Percentiles rank a stretch among this genome's conserved stretches.
Evolutionary conservation across 2,329 filamentous ascomycete species (phyloP).

Genomic region (Lecanicillium sp.): DNA sequence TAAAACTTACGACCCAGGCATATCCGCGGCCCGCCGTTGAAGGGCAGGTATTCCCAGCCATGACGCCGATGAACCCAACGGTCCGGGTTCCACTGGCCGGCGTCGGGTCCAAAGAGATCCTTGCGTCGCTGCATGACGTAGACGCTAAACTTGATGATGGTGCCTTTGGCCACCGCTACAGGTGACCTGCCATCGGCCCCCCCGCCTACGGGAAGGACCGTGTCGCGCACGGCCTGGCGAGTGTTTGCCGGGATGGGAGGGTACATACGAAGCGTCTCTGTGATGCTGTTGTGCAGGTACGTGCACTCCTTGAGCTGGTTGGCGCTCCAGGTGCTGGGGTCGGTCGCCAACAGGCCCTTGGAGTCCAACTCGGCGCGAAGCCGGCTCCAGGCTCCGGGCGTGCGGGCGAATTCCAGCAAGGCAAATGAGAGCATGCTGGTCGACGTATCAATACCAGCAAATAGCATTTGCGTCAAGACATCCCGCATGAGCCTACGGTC

Average conservation of each 20-base stretch:
- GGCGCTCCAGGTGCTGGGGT: neutral
- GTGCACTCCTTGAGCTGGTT: conserved; percentile 12
- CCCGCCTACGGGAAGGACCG: conserved; percentile 27
- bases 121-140: conserved; percentile 24
- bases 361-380: neutral
- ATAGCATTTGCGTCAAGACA: conserved; percentile 2
- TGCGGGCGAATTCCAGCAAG: neutral
- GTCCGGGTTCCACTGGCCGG: conserved; percentile 19
- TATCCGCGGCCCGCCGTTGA: conserved; percentile 26
- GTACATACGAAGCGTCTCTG: conserved; percentile 23
- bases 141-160: conserved; percentile 22
- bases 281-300: conserved; percentile 16
- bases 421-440: conserved; percentile 4
- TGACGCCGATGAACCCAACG: conserved; percentile 24
- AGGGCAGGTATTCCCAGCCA: conserved; percentile 25
- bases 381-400: neutral
- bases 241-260: conserved; percentile 25
- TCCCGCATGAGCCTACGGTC: conserved; percentile 2
- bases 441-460: conserved; percentile 4
- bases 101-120: conserved; percentile 26
- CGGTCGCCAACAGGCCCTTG: neutral
- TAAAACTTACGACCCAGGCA: conserved; percentile 27
- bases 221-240: conserved; percentile 19
- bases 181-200: conserved; percentile 22
- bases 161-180: conserved; percentile 27